Conservation (phyloP, 495 filamentous ascomycete species). For the Aspergillus avenaceus region DNA sequence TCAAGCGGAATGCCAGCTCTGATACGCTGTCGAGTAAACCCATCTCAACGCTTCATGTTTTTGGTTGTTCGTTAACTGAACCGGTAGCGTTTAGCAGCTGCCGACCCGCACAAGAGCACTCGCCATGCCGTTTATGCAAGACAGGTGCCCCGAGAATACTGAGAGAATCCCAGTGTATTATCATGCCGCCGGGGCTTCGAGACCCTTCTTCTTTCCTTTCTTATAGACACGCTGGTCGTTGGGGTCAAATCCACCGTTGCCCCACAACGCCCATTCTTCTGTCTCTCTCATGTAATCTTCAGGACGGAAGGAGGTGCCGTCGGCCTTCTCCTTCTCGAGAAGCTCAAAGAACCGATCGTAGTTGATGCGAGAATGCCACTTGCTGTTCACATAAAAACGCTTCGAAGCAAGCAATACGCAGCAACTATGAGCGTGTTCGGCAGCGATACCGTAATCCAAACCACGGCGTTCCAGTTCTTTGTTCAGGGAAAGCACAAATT, state of each 20-base stretch:
- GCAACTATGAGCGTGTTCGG: slow-evolving; percentile 92
- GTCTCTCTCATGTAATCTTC: slow-evolving; percentile 90
- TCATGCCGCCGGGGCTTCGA: not conserved
- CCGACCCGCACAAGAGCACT: too few relatives aligned
- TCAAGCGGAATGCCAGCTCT: too few relatives aligned
- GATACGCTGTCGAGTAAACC: too few relatives aligned
- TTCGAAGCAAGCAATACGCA: slow-evolving; percentile 80
- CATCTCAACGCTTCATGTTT: too few relatives aligned
- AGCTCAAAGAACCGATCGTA: slow-evolving; percentile 86
- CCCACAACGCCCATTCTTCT: slow-evolving; percentile 93
- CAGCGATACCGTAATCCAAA: slow-evolving; percentile 81
- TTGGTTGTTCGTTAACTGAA: too few relatives aligned
- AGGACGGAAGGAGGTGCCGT: slow-evolving; percentile 64
- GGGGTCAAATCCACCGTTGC: slow-evolving; percentile 89
- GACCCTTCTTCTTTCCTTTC: slow-evolving; percentile 56
- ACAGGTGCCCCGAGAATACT: too few relatives aligned
- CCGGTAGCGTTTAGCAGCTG: too few relatives aligned
- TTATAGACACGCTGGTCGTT: slow-evolving; percentile 77
- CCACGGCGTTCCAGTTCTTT: slow-evolving; percentile 61
- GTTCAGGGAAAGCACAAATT: slow-evolving; percentile 73
- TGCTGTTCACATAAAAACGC: slow-evolving; percentile 65
- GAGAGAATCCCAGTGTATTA: too few relatives aligned
- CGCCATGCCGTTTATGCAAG: too few relatives aligned
- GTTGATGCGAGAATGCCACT: slow-evolving; percentile 89
- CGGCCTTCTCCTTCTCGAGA: slow-evolving; percentile 57